phyloP scores from a whole-genome alignment of 2,329 filamentous ascomycete genomes.

The Pseudogymnoascus sp. region DNA sequence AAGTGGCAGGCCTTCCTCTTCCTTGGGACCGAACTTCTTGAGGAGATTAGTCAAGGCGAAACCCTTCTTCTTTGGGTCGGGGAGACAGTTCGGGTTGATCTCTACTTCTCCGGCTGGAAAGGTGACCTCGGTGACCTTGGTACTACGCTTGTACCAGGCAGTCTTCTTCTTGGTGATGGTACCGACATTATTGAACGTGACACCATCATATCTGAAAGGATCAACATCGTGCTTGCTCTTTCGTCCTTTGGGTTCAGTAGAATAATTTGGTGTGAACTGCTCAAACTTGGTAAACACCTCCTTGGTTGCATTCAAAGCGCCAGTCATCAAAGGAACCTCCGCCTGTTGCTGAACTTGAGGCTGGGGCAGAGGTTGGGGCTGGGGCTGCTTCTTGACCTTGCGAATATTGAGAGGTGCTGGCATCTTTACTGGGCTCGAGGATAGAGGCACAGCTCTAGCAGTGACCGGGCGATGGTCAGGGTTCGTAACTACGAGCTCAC shows the following conservation, averaged over 20 bases:
- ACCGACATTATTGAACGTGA: constrained; percentile 13
- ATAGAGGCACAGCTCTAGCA: constrained; percentile 17
- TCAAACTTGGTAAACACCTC: not conserved
- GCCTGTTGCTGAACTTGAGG: not conserved
- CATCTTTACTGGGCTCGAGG: constrained; percentile 24
- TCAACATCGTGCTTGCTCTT: constrained; percentile 20
- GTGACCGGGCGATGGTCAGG: not conserved
- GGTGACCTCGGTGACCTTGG: constrained; percentile 16
- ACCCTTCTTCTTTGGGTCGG: constrained; percentile 23
- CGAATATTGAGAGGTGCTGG: constrained; percentile 28
- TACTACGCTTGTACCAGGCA: constrained; percentile 28
- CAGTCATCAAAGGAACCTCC: constrained; percentile 17
- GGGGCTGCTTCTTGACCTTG: constrained; percentile 23
- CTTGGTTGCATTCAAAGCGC: constrained; percentile 9
- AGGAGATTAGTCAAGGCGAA: constrained; percentile 26
- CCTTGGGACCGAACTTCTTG: constrained; percentile 18
- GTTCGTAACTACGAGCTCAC: constrained; percentile 13
- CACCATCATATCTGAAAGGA: constrained; percentile 18
- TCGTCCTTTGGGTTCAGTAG: not conserved
- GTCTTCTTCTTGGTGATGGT: constrained; percentile 25
- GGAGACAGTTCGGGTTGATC: not conserved
- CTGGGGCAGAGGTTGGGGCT: not conserved
- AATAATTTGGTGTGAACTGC: not conserved
- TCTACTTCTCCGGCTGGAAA: not conserved
- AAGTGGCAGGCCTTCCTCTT: constrained; percentile 21